Percentiles rank a stretch among this genome's conserved stretches.
These are phyloP conservation scores for Nicotiana tabacum DNA, from an alignment of 257 asterid species.

Conservation along the genomic window DNA sequence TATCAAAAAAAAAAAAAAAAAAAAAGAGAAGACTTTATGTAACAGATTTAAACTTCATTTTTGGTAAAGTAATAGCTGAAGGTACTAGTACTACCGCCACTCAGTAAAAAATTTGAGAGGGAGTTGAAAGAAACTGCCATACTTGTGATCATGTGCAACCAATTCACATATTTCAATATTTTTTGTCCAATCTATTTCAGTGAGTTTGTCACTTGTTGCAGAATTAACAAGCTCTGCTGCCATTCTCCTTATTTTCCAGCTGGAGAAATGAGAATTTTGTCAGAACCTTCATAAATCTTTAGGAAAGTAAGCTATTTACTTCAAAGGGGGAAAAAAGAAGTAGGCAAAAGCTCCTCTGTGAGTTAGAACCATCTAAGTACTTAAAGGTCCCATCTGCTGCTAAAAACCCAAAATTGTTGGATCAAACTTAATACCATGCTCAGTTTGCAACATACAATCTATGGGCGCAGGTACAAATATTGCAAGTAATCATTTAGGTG, in stretches of 20 bases:
- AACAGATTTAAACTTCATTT: neutral
- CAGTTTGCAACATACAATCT: neutral
- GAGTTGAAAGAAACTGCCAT: slow-evolving; percentile 6
- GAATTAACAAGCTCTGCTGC: slow-evolving; percentile 82
- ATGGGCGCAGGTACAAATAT: neutral
- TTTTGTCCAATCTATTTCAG: slow-evolving; percentile 88
- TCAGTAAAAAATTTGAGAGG: neutral
- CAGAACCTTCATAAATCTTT: slow-evolving; percentile 6
- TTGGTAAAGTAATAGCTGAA: neutral
- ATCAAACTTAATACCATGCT: neutral
- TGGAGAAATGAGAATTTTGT: neutral
- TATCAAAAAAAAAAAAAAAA: no score
- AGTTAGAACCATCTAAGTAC: neutral
- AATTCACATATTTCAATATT: slow-evolving; percentile 89
- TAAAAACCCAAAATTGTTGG: neutral
- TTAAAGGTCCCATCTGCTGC: neutral
- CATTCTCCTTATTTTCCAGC: slow-evolving; percentile 33
- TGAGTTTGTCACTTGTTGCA: slow-evolving; percentile 81
- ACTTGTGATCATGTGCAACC: slow-evolving; percentile 79
- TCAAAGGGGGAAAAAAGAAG: no score
- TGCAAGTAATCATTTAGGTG: neutral
- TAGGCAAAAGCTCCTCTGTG: neutral
- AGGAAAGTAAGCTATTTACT: neutral
- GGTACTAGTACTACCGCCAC: neutral
- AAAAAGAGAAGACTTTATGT: neutral